Evolutionary conservation across 2,329 filamentous ascomycete genomes (phyloP), one percentile per base, ranked within the genome.

Genomic region (Chaetomiaceae sp.): DNA sequence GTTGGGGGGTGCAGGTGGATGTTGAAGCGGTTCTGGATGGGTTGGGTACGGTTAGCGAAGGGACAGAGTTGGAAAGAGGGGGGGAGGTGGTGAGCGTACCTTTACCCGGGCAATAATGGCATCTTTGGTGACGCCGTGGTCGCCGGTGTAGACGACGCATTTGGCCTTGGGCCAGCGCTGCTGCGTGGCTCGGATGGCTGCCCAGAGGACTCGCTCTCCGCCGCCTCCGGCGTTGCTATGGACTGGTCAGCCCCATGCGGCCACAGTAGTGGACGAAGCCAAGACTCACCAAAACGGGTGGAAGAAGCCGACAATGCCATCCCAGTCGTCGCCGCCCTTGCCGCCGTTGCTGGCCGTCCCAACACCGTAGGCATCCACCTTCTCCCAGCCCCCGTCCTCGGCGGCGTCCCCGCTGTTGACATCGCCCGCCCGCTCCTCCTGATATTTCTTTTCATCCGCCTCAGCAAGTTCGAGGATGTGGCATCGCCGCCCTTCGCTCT

Each of bases 161-260:
- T 90, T 85, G 34, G 89, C 88, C 50, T 84, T 84, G 2, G 91
- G 93, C 82, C 88, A 96, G 55, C 84, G 79, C 58, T 83, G 78
- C 68, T 97, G 93, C 2, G 88, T 96, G 33, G 91, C 88, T 50
- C 88, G 81, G 50, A 98, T 87, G 10, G 93, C 93, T 46, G 90
- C 91, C 88, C 94, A 98, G 20, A 98, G 79, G 35, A 98, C 93
- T 64, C 93, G 78, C 68, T 98, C 93, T 52, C 93, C 93, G 50
- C 93, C 93, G 22, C 93, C 93, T 45, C 93, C 93, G 41, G 93
- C 93, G 70, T 98, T 97, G 68, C 87, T 93, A 33, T n/a, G n/a
- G 6, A 26, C 11, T 7, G 6, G 47, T 55, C n/a, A 56, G 51
- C 15, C 26, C 2, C 11, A 11, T 14, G 11, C 12, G 1, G 6